Base-by-base conservation (phyloP, 139 green algal species). In the Chlorella sp. region DNA sequence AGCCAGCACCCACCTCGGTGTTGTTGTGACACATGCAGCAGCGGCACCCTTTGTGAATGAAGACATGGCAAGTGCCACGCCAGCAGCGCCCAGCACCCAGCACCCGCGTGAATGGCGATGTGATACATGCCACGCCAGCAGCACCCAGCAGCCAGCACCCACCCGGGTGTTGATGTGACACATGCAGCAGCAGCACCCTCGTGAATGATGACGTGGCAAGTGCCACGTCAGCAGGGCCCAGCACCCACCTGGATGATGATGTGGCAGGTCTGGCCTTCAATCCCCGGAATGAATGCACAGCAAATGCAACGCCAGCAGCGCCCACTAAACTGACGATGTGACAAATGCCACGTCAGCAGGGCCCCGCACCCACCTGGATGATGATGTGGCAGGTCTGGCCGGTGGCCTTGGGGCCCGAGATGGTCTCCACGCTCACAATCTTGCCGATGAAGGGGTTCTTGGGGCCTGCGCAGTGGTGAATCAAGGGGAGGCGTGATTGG, bases 201-300 rank as follows among this genome's bases (percentile, higher is more conserved):
- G n/a, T n/a, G n/a, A n/a, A n/a, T n/a, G n/a, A n/a, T n/a, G n/a
- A n/a, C n/a, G n/a, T n/a, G n/a, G n/a, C n/a, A n/a, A n/a, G n/a
- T n/a, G n/a, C n/a, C n/a, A n/a, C n/a, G n/a, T n/a, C n/a, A n/a
- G n/a, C n/a, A 39, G 3, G 28, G 32, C 12, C 3, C 73, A 81
- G 76, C 37, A 60, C 84, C 28, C 68, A 88, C 84, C 84, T 57
- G 48, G 48, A 57, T 57, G 48, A 57, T 57, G 48, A 57, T 9
- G 48, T 57, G 48, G 48, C 48, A 57, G 48, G 48, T 57, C 5
- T 99, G 96, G 86, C 85, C 86, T n/a, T n/a, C n/a, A n/a, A n/a
- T n/a, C n/a, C n/a, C n/a, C n/a, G n/a, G 40, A 90, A 99, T 98
- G 90, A 99, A 94, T 90, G 99, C 99, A 96, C 99, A 95, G 93